Conservation (phyloP, 352 stramenopile species). For the Globisporangium okanoganense region DNA sequence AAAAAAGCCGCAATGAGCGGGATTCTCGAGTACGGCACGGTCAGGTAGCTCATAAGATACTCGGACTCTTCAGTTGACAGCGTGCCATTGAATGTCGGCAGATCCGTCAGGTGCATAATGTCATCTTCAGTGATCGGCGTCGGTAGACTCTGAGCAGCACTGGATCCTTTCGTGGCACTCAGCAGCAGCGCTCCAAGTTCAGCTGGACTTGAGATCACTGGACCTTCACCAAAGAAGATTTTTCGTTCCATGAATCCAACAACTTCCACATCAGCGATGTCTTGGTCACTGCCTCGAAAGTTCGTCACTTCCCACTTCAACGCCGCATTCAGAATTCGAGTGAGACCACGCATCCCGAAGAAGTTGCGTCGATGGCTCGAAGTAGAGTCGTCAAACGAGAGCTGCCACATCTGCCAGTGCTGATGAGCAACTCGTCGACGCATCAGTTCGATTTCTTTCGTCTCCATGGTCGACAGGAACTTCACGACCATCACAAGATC, state of each 20-base stretch:
- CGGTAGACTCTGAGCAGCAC: constrained; percentile 20
- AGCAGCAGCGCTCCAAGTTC: constrained; percentile 57
- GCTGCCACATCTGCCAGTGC: constrained; percentile 86
- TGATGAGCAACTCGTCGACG: constrained; percentile 65
- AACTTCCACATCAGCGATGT: constrained; percentile 88
- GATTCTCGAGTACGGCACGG: constrained; percentile 97
- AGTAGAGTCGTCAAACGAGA: constrained; percentile 84
- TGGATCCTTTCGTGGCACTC: constrained; percentile 44
- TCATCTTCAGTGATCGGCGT: constrained; percentile 94
- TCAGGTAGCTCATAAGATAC: constrained; percentile 98
- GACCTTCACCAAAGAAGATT: constrained; percentile 85
- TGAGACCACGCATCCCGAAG: constrained; percentile 66
- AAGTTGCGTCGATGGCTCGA: constrained; percentile 75
- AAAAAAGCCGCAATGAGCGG: constrained; percentile 98
- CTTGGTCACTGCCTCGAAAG: constrained; percentile 84
- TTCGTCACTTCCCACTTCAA: constrained; percentile 88
- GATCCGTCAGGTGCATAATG: constrained; percentile 95
- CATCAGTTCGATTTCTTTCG: constrained; percentile 87
- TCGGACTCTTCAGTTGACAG: constrained; percentile 96
- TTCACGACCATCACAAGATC: constrained; percentile 86
- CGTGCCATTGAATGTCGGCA: constrained; percentile 96
- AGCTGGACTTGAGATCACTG: constrained; percentile 75
- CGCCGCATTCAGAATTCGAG: constrained; percentile 55
- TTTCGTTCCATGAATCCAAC: constrained; percentile 85
- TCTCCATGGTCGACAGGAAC: constrained; percentile 89